Percentiles rank a stretch among this genome's conserved stretches.
Conservation (phyloP, 148 eudicot genomes). For the Silene uniflora region DNA sequence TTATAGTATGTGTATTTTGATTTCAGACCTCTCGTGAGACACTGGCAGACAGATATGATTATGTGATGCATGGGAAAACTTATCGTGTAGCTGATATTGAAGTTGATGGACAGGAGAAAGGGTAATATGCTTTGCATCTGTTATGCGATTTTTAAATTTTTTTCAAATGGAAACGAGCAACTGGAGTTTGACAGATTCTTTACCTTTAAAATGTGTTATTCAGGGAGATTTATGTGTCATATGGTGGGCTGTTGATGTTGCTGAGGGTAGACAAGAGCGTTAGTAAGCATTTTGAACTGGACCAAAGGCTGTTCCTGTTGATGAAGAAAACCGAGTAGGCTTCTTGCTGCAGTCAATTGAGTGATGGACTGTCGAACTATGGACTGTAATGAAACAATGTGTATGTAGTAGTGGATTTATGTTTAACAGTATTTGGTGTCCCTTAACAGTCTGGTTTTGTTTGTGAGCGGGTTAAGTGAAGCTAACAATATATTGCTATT, state of each 20-base stretch:
- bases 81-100: slow-evolving; percentile 62
- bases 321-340: slow-evolving; percentile 62
- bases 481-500: neutral
- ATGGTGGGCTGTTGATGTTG: slow-evolving; percentile 87
- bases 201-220: slow-evolving; percentile 8
- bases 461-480: neutral
- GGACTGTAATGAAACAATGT: neutral
- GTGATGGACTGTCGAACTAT: neutral
- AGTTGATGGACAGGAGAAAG: slow-evolving; percentile 49
- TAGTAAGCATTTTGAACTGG: slow-evolving; percentile 70
- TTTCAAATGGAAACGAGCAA: too few species aligned
- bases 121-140: slow-evolving; percentile 35
- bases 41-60: slow-evolving; percentile 85
- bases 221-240: slow-evolving; percentile 83
- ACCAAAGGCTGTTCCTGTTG: slow-evolving; percentile 77
- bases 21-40: slow-evolving; percentile 71
- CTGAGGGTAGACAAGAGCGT: slow-evolving; percentile 67
- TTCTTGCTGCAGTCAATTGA: neutral
- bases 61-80: slow-evolving; percentile 91
- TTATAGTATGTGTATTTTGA: slow-evolving; percentile 4
- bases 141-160: neutral
- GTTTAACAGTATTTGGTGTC: neutral
- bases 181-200: neutral
- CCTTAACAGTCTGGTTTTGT: too few species aligned
- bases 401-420: neutral